Base-by-base conservation (phyloP, 148 eudicot species). In the Vaccinium macrocarpon region DNA sequence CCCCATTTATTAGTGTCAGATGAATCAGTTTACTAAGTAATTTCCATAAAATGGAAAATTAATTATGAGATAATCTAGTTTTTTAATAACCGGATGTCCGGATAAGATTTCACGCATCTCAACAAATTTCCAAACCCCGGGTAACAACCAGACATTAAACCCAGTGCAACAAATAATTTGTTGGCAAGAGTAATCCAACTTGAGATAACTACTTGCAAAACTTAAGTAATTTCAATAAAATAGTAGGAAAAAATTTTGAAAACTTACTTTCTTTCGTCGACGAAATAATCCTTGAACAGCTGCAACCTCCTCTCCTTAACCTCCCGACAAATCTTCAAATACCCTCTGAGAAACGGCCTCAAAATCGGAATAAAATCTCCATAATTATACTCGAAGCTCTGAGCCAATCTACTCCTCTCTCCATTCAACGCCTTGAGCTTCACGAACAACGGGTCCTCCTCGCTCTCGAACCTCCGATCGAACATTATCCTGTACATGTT, bases 291-390 rank as follows among this genome's bases (percentile, higher is more conserved):
- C 92, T 91, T 91, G 85, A 92, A 94, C n/a, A 94, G 89, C 89
- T 91, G 80, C 88, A 94, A 80, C 85, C 97, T 88, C 53, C 81
- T 90, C 16, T 89, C 91, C 88, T 93, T 91, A 5, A 94, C 90
- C 55, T 90, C 88, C 85, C 82, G 86, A 56, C 97, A 94, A 19
- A 91, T 83, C 81, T 91, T 94, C 85, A 94, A 86, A 27, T 94
- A 94, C 1, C 94, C 91, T 78, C 93, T 91, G 83, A 93, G 87
- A 68, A 93, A 92, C 0, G 97, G 97, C 78, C 97, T 90, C 81
- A 94, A 82, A 80, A 94, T 86, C 0, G 97, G 97, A 35, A 94
- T 91, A 57, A 94, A 94, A 90, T 94, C 97, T 0, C 97, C 97
- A 55, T 90, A 94, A 46, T 94, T 94, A 55, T 94, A 94, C 84